Evolutionary conservation across 345 rosid species (phyloP).

Genomic region (Sisymbrium irio): DNA sequence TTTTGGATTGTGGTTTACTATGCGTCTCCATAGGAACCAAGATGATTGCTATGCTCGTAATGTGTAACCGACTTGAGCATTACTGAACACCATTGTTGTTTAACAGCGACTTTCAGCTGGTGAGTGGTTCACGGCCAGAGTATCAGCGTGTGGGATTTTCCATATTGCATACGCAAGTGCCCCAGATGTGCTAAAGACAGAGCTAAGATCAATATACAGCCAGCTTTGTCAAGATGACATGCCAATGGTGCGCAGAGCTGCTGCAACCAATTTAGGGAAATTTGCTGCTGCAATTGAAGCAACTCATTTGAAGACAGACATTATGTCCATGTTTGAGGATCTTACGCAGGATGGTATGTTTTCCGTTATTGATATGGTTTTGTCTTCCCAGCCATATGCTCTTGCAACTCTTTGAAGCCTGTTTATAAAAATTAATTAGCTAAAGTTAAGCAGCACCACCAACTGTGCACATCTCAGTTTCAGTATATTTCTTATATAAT

Average conservation of each 20-base stretch:
- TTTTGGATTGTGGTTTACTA: not conserved
- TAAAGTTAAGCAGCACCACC: not conserved
- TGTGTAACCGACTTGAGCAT: not conserved
- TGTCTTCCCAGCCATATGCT: not conserved
- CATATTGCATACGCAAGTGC: slow-evolving; percentile 80
- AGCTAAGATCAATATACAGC: slow-evolving; percentile 58
- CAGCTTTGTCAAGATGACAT: slow-evolving; percentile 84
- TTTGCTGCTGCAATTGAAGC: slow-evolving; percentile 76
- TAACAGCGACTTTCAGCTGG: slow-evolving; percentile 70
- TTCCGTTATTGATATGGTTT: not conserved
- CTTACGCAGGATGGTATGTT: slow-evolving; percentile 70
- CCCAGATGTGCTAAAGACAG: slow-evolving; percentile 52
- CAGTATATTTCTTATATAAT: not conserved
- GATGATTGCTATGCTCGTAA: not conserved
- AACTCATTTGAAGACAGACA: slow-evolving; percentile 59
- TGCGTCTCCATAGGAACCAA: not conserved
- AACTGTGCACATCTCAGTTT: not conserved
- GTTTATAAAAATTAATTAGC: too few species aligned
- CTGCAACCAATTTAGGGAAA: slow-evolving; percentile 74
- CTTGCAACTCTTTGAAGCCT: not conserved
- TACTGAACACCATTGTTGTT: not conserved
- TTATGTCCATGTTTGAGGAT: slow-evolving; percentile 75
- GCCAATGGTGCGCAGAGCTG: slow-evolving; percentile 91
- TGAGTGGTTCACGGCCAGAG: slow-evolving; percentile 83
- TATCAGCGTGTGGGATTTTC: slow-evolving; percentile 72